phyloP scores from a whole-genome alignment of 2,329 filamentous ascomycete genomes.

The Aspergillus viridinutans region DNA sequence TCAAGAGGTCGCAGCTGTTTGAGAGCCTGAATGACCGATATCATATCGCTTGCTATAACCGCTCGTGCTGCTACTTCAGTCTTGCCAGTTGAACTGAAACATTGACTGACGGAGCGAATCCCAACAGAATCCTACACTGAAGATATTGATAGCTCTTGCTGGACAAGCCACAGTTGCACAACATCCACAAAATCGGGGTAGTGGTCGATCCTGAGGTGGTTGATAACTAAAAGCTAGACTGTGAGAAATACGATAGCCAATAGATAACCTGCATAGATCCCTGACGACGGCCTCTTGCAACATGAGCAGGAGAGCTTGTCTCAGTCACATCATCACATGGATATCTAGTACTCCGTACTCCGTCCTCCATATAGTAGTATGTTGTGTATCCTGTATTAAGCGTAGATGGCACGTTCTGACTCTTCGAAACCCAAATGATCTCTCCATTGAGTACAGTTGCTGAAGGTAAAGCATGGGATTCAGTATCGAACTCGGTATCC shows the following conservation, averaged over 20 bases:
- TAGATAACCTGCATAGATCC: not conserved
- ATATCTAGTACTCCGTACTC: too few relatives aligned
- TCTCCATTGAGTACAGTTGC: too few relatives aligned
- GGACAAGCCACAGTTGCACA: not conserved
- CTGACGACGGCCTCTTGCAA: not conserved
- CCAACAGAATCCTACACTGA: not conserved
- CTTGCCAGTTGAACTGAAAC: not conserved
- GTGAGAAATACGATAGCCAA: not conserved
- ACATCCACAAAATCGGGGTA: not conserved
- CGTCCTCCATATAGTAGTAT: too few relatives aligned
- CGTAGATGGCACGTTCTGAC: too few relatives aligned
- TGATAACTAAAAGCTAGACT: not conserved
- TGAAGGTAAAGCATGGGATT: too few relatives aligned
- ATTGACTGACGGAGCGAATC: not conserved
- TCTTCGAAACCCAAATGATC: too few relatives aligned
- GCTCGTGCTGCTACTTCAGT: not conserved
- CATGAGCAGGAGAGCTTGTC: not conserved
- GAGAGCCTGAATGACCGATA: not conserved
- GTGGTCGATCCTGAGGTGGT: not conserved
- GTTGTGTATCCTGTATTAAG: too few relatives aligned
- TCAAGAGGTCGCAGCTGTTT: not conserved
- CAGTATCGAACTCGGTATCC: too few relatives aligned
- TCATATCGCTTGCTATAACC: not conserved
- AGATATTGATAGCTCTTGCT: not conserved
- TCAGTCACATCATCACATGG: too few relatives aligned